Conservation (phyloP, 768 basidiomycete species). For the Cantharellus anzutake region DNA sequence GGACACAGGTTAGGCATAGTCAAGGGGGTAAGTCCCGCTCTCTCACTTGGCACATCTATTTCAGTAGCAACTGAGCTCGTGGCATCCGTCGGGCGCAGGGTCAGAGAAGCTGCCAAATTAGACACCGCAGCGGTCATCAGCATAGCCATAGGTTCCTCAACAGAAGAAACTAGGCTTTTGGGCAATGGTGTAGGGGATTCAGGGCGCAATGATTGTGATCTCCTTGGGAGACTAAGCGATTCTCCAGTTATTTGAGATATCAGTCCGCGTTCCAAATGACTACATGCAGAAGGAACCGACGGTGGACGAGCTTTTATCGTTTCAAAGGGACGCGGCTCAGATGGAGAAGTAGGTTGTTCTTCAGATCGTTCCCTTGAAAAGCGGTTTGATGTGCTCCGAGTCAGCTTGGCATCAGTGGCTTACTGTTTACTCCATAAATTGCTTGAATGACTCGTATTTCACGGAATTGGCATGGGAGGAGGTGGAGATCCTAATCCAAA, state of each 20-base stretch:
- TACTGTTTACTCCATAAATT: not conserved
- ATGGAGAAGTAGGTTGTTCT: not conserved
- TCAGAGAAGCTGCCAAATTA: not conserved
- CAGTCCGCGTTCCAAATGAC: not conserved
- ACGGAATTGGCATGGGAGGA: not conserved
- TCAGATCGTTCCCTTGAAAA: not conserved
- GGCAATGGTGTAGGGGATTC: not conserved
- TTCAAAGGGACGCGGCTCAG: not conserved
- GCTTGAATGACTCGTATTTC: not conserved
- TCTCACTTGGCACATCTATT: not conserved
- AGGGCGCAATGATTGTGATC: not conserved
- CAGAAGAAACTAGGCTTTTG: not conserved
- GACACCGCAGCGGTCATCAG: not conserved
- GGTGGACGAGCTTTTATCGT: not conserved
- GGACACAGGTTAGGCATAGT: not conserved
- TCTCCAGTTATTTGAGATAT: not conserved
- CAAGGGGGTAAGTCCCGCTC: not conserved
- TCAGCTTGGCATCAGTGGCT: no score
- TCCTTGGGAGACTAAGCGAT: no score
- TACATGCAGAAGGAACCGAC: not conserved
- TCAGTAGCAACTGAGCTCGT: not conserved
- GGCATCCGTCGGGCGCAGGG: not conserved
- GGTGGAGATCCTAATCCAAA: not conserved
- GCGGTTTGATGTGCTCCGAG: not conserved
- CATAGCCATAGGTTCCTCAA: no score